These are phyloP conservation scores for Cryptococcus wingfieldii DNA, from an alignment of 1,284 basidiomycete genomes.

Conservation along the genomic window DNA sequence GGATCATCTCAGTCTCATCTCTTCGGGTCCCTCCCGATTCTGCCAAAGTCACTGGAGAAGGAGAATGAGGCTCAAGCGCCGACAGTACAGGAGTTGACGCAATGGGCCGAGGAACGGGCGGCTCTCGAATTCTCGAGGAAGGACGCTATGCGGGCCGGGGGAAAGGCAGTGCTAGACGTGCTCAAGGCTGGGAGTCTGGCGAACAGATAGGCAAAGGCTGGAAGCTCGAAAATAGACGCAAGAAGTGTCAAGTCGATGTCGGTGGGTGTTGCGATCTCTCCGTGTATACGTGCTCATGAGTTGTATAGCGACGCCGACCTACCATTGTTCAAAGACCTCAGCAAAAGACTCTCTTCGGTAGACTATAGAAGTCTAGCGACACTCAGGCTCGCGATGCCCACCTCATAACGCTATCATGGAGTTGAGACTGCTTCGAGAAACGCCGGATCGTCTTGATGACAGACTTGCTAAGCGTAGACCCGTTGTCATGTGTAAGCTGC, in stretches of 20 bases:
- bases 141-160: constrained; percentile 17
- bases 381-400: no score
- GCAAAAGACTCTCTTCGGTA: no score
- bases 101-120: constrained; percentile 25
- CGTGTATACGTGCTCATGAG: no score
- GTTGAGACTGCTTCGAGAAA: no score
- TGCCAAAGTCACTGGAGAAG: not conserved
- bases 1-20: constrained; percentile 5
- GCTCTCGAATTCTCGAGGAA: constrained; percentile 21
- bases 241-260: no score
- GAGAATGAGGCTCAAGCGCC: not conserved
- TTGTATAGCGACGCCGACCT: no score
- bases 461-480: no score
- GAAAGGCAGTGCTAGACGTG: constrained; percentile 23
- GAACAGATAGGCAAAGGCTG: not conserved
- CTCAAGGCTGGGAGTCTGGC: constrained; percentile 2
- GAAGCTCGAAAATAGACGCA: not conserved
- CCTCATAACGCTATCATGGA: no score
- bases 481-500: no score
- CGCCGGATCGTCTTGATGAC: no score
- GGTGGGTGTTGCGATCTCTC: not conserved
- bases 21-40: constrained; percentile 6
- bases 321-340: no score
- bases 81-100: constrained; percentile 14
- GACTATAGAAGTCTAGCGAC: no score